Evolutionary conservation across 495 filamentous ascomycete species (phyloP).

Genomic region (Amniculicola lignicola): DNA sequence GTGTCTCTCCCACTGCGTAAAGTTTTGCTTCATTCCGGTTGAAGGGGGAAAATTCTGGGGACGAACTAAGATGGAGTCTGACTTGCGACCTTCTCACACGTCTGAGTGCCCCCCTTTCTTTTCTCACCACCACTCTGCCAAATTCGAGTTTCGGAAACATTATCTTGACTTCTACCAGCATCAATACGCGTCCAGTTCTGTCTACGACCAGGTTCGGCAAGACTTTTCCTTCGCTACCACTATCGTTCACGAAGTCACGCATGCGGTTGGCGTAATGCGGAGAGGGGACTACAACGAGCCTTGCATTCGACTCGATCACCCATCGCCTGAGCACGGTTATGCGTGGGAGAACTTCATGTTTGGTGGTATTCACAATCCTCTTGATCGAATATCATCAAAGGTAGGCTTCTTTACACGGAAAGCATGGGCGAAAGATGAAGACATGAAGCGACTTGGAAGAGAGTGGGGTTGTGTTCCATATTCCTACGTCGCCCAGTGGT

Average conservation of each 20-base stretch:
- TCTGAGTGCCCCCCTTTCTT: neutral
- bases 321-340: slow-evolving; percentile 16
- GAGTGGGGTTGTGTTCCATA: slow-evolving; percentile 19
- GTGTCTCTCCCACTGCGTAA: slow-evolving; percentile 17
- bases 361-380: slow-evolving; percentile 25
- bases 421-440: slow-evolving; percentile 12
- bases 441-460: slow-evolving; percentile 6
- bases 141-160: slow-evolving; percentile 14
- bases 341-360: slow-evolving; percentile 32
- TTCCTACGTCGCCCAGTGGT: slow-evolving; percentile 29
- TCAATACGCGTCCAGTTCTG: slow-evolving; percentile 9
- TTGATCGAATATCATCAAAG: slow-evolving; percentile 3
- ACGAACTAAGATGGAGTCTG: neutral
- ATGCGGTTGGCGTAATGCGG: slow-evolving; percentile 30
- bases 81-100: neutral
- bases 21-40: slow-evolving; percentile 9
- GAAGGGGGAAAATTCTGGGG: slow-evolving; percentile 1
- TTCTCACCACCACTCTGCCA: slow-evolving; percentile 1
- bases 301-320: slow-evolving; percentile 11
- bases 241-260: slow-evolving; percentile 23
- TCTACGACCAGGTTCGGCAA: slow-evolving; percentile 19
- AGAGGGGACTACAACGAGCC: slow-evolving; percentile 24
- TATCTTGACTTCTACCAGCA: slow-evolving; percentile 1
- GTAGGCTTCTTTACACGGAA: slow-evolving; percentile 19
- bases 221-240: slow-evolving; percentile 24